phyloP scores from a whole-genome alignment of 495 filamentous ascomycete species.

The Neurospora terricola region DNA sequence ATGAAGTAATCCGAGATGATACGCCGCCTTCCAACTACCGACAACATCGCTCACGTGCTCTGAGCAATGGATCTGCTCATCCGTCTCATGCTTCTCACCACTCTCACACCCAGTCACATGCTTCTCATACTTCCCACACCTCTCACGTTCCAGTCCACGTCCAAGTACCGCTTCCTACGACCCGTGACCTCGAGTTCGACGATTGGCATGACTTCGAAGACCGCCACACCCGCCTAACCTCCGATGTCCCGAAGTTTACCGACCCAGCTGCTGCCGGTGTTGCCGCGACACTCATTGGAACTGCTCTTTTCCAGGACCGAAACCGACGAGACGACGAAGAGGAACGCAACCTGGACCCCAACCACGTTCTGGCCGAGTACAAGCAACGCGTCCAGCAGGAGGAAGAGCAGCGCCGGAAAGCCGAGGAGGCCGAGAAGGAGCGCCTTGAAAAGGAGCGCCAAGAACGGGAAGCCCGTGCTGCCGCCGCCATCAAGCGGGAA shows the following conservation, averaged over 20 bases:
- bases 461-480: neutral
- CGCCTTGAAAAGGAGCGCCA: neutral
- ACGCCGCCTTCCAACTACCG: neutral
- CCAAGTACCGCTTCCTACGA: neutral
- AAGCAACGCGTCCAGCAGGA: slow-evolving; percentile 9
- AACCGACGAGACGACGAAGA: slow-evolving; percentile 2
- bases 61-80: neutral
- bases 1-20: slow-evolving; percentile 6
- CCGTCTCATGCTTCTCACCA: neutral
- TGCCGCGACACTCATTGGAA: slow-evolving; percentile 34
- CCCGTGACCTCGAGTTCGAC: slow-evolving; percentile 5
- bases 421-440: neutral
- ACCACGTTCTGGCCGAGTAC: slow-evolving; percentile 1
- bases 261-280: slow-evolving; percentile 39
- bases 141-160: neutral
- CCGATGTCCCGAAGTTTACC: slow-evolving; percentile 20
- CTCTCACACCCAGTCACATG: neutral
- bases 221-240: slow-evolving; percentile 15
- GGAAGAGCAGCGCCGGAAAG: slow-evolving; percentile 4
- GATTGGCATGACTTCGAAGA: slow-evolving; percentile 24
- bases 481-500: neutral
- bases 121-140: neutral
- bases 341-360: slow-evolving; percentile 11
- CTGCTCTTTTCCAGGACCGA: neutral
- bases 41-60: neutral